Conservation (phyloP, 306 rosid species). For the Malus asiatica region DNA sequence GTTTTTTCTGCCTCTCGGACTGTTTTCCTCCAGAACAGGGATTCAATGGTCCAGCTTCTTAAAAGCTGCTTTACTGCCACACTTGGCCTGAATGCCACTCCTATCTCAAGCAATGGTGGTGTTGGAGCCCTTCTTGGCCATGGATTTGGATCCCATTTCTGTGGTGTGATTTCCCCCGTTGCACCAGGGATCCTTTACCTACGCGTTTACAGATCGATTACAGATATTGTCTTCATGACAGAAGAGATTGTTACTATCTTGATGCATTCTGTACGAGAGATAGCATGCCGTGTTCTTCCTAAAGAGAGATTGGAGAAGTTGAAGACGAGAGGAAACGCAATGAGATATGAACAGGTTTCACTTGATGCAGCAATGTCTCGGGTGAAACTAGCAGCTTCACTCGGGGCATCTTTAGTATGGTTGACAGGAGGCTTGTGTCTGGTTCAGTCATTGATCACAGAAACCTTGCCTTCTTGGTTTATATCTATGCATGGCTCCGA, state of each 20-base stretch:
- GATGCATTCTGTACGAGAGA: constrained; percentile 72
- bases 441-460: constrained; percentile 74
- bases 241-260: constrained; percentile 72
- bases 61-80: constrained; percentile 91
- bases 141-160: constrained; percentile 69
- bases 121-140: constrained; percentile 92
- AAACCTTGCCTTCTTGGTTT: constrained; percentile 93
- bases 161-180: constrained; percentile 72
- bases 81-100: constrained; percentile 61
- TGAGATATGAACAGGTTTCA: constrained; percentile 56
- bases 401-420: constrained; percentile 85
- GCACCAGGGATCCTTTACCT: constrained; percentile 94
- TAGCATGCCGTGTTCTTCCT: constrained; percentile 39
- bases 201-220: constrained; percentile 59
- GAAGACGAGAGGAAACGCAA: constrained; percentile 40
- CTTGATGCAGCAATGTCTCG: constrained; percentile 61
- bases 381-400: constrained; percentile 87
- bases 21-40: constrained; percentile 78
- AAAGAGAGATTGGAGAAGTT: constrained; percentile 40
- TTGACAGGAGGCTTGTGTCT: constrained; percentile 70
- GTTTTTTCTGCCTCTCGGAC: constrained; percentile 86
- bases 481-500: constrained; percentile 64
- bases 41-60: constrained; percentile 75
- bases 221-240: constrained; percentile 59
- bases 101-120: constrained; percentile 65